Percentiles rank a stretch among this genome's conserved stretches.
Conservation (phyloP, 2,329 filamentous ascomycete genomes). For the Diaporthe longicolla region DNA sequence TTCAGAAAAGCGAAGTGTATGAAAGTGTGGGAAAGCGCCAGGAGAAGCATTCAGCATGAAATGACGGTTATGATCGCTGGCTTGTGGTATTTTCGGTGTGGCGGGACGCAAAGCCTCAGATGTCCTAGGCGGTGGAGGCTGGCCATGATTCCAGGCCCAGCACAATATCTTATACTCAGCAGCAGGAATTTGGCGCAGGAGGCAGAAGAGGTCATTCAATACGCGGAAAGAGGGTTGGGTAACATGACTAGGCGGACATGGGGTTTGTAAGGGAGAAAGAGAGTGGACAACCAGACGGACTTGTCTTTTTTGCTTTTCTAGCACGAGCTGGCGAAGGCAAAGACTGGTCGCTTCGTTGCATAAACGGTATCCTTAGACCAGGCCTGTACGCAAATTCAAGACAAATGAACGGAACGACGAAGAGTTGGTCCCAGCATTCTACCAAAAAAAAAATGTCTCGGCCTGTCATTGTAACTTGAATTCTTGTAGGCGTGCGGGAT, state of each 20-base stretch:
- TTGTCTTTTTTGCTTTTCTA: constrained; percentile 10
- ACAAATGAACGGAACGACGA: constrained; percentile 24
- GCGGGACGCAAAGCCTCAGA: constrained; percentile 2
- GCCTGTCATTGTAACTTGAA: not conserved
- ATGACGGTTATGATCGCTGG: not conserved
- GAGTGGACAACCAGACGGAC: constrained; percentile 3
- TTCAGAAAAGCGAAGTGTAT: not conserved
- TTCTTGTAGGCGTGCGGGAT: not conserved
- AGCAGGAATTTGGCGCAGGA: constrained; percentile 41
- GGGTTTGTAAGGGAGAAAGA: not conserved
- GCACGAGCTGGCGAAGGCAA: constrained; percentile 36
- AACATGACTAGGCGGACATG: constrained; percentile 33
- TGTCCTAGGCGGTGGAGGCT: constrained; percentile 10
- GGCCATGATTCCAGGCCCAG: constrained; percentile 7
- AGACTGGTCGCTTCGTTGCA: constrained; percentile 41
- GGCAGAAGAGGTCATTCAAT: constrained; percentile 28
- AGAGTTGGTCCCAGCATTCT: not conserved
- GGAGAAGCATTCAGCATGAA: constrained; percentile 36
- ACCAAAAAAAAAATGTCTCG: not conserved
- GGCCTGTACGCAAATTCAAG: constrained; percentile 30
- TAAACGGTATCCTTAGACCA: constrained; percentile 42
- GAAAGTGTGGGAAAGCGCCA: not conserved
- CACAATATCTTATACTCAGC: constrained; percentile 36
- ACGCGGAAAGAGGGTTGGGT: constrained; percentile 21
- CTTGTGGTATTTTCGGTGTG: constrained; percentile 6